A percentile compares a stretch with the other conserved stretches of the same genome.
Conservation (phyloP, 768 basidiomycete species). For the Lactarius evosmus region DNA sequence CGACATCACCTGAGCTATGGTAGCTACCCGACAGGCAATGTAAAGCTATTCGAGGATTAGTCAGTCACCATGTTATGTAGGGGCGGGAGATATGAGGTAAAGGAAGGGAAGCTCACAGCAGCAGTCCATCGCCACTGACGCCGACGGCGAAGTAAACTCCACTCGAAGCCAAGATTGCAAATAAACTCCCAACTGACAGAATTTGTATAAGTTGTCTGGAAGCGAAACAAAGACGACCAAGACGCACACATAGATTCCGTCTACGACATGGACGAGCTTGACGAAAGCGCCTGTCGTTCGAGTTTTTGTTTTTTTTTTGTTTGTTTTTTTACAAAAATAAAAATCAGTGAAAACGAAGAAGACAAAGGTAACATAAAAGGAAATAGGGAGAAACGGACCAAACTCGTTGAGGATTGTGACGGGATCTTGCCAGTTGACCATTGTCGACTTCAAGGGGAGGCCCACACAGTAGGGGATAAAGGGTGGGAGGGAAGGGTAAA, state of each 20-base stretch:
- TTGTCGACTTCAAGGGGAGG: not conserved
- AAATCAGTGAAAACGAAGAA: not conserved
- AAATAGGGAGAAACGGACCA: not conserved
- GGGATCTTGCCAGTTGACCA: conserved; percentile 27
- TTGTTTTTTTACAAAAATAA: not conserved
- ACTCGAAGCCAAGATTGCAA: conserved; percentile 21
- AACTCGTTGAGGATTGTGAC: conserved; percentile 6
- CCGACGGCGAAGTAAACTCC: conserved; percentile 11
- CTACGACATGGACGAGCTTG: conserved; percentile 25
- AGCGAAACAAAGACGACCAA: not conserved
- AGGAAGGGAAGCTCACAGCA: conserved; percentile 1
- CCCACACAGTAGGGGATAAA: not conserved
- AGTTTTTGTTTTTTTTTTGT: too few species aligned
- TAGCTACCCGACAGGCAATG: conserved; percentile 13
- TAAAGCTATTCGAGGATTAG: conserved; percentile 17
- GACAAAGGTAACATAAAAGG: not conserved
- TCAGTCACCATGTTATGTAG: not conserved
- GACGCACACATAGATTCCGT: conserved; percentile 26
- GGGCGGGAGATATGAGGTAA: too few species aligned
- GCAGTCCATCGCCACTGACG: conserved; percentile 27
- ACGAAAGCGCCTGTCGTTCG: conserved; percentile 19
- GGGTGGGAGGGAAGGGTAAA: not conserved
- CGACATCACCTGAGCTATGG: conserved; percentile 7
- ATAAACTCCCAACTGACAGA: conserved; percentile 26
- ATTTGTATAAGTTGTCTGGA: not conserved